These are phyloP conservation scores for Omphalea diandra DNA, from an alignment of 441 rosid genomes.

Conservation along the genomic window DNA sequence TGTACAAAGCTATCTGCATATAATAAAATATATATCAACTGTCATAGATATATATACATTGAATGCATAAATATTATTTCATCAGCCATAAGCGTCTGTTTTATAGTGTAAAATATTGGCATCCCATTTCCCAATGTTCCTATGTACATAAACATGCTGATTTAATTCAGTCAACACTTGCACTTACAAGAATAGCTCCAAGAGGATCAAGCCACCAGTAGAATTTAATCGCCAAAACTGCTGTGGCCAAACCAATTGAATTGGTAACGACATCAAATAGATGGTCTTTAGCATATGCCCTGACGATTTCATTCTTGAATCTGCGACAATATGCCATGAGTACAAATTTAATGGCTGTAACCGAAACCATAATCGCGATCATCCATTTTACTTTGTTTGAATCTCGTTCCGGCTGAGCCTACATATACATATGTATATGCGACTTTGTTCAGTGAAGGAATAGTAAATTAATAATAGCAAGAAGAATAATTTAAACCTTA, in stretches of 20 bases:
- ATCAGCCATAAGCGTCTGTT: too few species aligned
- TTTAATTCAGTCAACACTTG: too few species aligned
- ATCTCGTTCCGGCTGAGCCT: slow-evolving; percentile 54
- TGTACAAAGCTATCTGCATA: slow-evolving; percentile 68
- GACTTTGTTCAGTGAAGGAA: too few species aligned
- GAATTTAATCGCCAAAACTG: slow-evolving; percentile 55
- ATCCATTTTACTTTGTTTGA: slow-evolving; percentile 63
- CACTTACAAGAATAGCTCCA: slow-evolving; percentile 61
- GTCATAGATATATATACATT: too few species aligned
- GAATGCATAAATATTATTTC: too few species aligned
- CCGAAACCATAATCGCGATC: slow-evolving; percentile 71
- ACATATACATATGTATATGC: too few species aligned
- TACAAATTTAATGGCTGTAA: slow-evolving; percentile 46
- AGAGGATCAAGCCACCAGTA: slow-evolving; percentile 75
- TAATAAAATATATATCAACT: too few species aligned
- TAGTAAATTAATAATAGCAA: neutral
- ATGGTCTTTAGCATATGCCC: slow-evolving; percentile 73
- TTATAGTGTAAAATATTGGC: too few species aligned
- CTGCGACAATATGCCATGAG: slow-evolving; percentile 58
- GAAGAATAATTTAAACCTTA: too few species aligned
- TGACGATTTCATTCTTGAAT: slow-evolving; percentile 59
- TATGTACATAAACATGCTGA: too few species aligned
- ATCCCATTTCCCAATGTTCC: too few species aligned
- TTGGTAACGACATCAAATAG: slow-evolving; percentile 70
- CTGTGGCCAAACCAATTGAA: slow-evolving; percentile 58